Evolutionary conservation across 345 rosid genomes (phyloP), one percentile per base, ranked within the genome.

Genomic region (Citrus australasica): DNA sequence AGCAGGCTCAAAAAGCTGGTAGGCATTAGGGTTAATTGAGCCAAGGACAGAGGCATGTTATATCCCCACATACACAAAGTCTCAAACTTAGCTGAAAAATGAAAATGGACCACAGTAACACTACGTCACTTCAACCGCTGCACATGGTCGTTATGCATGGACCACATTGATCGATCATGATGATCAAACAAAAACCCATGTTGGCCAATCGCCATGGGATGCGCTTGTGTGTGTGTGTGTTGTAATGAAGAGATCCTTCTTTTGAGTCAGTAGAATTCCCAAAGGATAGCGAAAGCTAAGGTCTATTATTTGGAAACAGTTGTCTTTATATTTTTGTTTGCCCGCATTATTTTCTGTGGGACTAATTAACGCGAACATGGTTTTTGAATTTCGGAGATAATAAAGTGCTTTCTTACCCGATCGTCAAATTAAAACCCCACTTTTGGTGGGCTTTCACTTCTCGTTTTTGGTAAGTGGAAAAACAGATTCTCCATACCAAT

Each of bases 271-370:
- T 28, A 61, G 40, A 21, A 33, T 63, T 74, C 21, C 19, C 37
- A 46, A 2, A 63, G 32, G 42, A 48, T 51, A 71, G 78, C 64
- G 78, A 76, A 24, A 46, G 51, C 51, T 46, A 46, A 64, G 53
- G 64, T 76, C 64, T 33, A 66, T 76, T 66, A 66, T 76, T 76
- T 66, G 64, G 38, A 53, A 37, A 76, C 71, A 65, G 78, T 55
- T 75, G 78, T 53, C 51, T 65, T 63, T 13, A 28, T 22, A 14
- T 25, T 69, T 19, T 40, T 25, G 3, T 25, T 7, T 42, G 58
- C 3, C 6, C 28, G 9, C 35, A 42, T 25, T 27, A 28, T 48
- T 46, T 69, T 69, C 32, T 48, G 0, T 3, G 14, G 60, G 28
- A 27, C 73, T 32, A 17, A 65, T 53, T 4, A 61, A 24, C 16